A percentile compares a stretch with the other conserved stretches of the same genome.
Evolutionary conservation across 2,329 filamentous ascomycete genomes (phyloP).

Genomic region (Amphichorda felina): DNA sequence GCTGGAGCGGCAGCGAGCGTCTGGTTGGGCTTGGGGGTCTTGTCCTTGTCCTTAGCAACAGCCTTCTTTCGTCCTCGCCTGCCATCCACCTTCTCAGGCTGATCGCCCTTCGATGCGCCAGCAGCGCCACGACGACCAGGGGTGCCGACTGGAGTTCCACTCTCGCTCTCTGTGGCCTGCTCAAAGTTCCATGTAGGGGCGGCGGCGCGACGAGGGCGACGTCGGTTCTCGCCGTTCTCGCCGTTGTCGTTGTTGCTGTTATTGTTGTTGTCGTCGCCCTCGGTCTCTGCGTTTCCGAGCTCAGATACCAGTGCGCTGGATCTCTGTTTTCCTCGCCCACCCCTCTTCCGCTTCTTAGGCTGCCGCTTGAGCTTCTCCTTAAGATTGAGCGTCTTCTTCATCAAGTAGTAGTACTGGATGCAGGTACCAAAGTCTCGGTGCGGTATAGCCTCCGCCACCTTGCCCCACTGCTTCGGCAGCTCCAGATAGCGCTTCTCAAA

Average conservation of each 20-base stretch:
- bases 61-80: slow-evolving; percentile 24
- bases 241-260: slow-evolving; percentile 38
- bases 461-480: slow-evolving; percentile 72
- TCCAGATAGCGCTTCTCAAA: slow-evolving; percentile 69
- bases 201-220: slow-evolving; percentile 46
- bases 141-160: slow-evolving; percentile 43
- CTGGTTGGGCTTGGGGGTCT: slow-evolving; percentile 25
- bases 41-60: slow-evolving; percentile 28
- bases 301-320: slow-evolving; percentile 57
- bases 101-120: slow-evolving; percentile 25
- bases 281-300: slow-evolving; percentile 46
- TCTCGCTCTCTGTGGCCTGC: slow-evolving; percentile 47
- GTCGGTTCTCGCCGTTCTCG: slow-evolving; percentile 47
- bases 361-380: slow-evolving; percentile 64
- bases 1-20: slow-evolving; percentile 34
- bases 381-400: slow-evolving; percentile 62
- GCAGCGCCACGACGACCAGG: slow-evolving; percentile 37
- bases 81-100: slow-evolving; percentile 32
- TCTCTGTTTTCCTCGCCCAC: slow-evolving; percentile 42
- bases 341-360: slow-evolving; percentile 45
- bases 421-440: slow-evolving; percentile 64
- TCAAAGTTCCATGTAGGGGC: slow-evolving; percentile 65
- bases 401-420: slow-evolving; percentile 79
- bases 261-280: slow-evolving; percentile 42
- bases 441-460: slow-evolving; percentile 56